Evolutionary conservation across 192 early-diverging fungal genomes (phyloP).

Genomic region (Entomortierella chlamydospora): DNA sequence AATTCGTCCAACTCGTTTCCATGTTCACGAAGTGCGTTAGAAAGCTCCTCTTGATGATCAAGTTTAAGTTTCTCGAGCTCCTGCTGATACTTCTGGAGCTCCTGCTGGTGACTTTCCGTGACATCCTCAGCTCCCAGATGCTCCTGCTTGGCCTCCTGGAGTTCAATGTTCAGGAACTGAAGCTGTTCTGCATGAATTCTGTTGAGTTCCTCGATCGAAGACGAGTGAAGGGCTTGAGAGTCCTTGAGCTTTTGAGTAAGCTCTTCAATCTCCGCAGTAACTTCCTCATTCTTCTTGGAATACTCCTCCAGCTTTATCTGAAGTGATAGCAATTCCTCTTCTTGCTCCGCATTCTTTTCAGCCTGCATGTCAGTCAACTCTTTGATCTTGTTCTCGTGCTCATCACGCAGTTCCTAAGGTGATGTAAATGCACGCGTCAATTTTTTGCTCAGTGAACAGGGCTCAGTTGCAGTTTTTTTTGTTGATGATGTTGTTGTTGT

Average conservation of each 20-base stretch:
- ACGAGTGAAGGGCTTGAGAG: constrained; percentile 45
- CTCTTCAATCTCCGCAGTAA: constrained; percentile 25
- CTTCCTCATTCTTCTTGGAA: constrained; percentile 41
- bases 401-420: constrained; percentile 45
- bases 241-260: constrained; percentile 41
- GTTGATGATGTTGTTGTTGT: neutral
- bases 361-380: constrained; percentile 34
- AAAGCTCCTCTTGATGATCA: constrained; percentile 29
- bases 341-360: constrained; percentile 38
- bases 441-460: neutral
- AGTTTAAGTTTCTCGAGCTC: constrained; percentile 44
- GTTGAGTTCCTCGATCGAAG: constrained; percentile 43
- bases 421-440: neutral
- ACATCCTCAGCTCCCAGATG: constrained; percentile 34
- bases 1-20: constrained; percentile 27
- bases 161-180: constrained; percentile 50
- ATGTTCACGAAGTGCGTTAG: constrained; percentile 31
- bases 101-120: constrained; percentile 35
- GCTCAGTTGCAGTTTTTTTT: constrained; percentile 1
- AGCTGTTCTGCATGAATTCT: constrained; percentile 51
- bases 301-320: constrained; percentile 39
- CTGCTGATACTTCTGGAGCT: constrained; percentile 40
- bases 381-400: constrained; percentile 47
- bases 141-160: constrained; percentile 46
- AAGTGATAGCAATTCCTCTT: constrained; percentile 40